Base-by-base conservation (phyloP, 148 eudicot species). In the Camellia sinensis region DNA sequence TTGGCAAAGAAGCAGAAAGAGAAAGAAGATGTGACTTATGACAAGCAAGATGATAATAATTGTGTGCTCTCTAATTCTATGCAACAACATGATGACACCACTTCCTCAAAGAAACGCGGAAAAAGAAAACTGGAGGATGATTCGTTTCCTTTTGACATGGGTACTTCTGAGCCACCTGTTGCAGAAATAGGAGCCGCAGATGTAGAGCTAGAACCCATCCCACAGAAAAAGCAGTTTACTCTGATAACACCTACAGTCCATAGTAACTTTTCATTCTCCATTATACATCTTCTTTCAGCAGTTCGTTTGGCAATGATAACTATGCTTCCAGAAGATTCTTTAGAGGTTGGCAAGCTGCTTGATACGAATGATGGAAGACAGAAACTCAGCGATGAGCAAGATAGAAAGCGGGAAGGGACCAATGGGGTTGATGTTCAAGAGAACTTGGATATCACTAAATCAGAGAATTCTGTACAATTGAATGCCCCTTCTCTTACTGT, bases 261-360 rank as follows among this genome's bases (percentile, higher is more conserved):
- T 80, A 85, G 90, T 74, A 97, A 87, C 80, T 96, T 96, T 75
- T 89, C 98, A 66, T 93, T 96, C 87, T 93, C 99, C 71, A 82
- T 96, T 69, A 83, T 91, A 69, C 97, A 93, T 84, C 95, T 96
- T 81, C 95, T 96, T 83, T 89, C 99, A 56, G 97, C 98, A 72
- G 95, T 93, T 67, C 97, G 98, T 29, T 76, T 90, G 85, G 92
- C 98, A 54, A 85, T 96, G 92, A 84, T 86, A 65, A 91, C 89
- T 82, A 79, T 91, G 72, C 89, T 84, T 85, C 82, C 86, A 15
- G 94, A 89, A 54, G 92, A 85, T 83, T 79, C 90, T 37, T 70
- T 76, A 53, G 92, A 86, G 71, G 63, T 69, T 65, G 82, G 78
- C 48, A 91, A 85, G 84, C 82, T 77, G 73, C 54, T 53, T 78